Conservation (phyloP, 305 asterid species). For the Fraxinus angustifolia region DNA sequence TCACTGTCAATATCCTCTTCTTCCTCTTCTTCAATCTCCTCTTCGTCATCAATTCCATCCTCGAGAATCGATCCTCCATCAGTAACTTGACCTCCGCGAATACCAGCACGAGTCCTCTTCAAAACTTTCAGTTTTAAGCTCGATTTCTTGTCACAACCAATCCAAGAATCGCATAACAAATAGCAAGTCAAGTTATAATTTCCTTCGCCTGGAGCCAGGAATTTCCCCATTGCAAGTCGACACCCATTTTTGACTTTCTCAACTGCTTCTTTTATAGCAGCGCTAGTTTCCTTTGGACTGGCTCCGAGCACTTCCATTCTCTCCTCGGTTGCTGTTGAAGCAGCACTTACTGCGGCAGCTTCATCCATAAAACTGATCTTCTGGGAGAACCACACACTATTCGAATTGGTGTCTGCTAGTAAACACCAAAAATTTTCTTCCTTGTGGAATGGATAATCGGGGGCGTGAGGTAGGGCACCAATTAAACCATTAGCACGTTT, state of each 20-base stretch:
- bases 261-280: conserved; percentile 62
- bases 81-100: conserved; percentile 41
- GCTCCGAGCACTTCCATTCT: conserved; percentile 67
- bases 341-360: conserved; percentile 55
- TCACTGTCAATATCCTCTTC: conserved; percentile 74
- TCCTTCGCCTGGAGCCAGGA: conserved; percentile 69
- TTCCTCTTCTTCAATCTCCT: conserved; percentile 47
- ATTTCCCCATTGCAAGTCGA: conserved; percentile 69
- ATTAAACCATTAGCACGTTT: conserved; percentile 73
- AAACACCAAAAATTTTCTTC: conserved; percentile 88
- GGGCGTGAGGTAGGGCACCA: conserved; percentile 69
- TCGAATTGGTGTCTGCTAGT: conserved; percentile 69
- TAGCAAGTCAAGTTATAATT: conserved; percentile 66
- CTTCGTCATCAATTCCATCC: conserved; percentile 53
- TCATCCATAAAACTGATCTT: conserved; percentile 67
- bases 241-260: conserved; percentile 65
- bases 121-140: conserved; percentile 55
- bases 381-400: conserved; percentile 78
- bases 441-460: conserved; percentile 71
- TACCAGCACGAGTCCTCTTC: conserved; percentile 69
- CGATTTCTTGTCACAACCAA: conserved; percentile 62
- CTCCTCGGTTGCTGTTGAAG: conserved; percentile 60
- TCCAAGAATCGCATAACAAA: conserved; percentile 78
- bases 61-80: conserved; percentile 42
- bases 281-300: conserved; percentile 48